phyloP scores from a whole-genome alignment of 2,329 filamentous ascomycete genomes.

The Onygenales sp. region DNA sequence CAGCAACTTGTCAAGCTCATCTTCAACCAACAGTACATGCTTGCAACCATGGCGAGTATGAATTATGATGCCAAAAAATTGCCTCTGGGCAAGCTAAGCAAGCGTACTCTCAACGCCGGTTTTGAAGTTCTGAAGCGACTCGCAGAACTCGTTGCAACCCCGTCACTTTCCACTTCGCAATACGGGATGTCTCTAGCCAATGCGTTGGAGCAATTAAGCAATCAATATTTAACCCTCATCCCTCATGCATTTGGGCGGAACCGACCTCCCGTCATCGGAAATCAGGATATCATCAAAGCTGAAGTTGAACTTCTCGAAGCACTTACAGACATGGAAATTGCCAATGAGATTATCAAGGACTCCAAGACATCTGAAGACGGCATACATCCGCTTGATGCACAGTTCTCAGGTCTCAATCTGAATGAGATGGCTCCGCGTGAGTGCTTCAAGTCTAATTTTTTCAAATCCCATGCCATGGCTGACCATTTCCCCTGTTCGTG shows the following conservation, averaged over 20 bases:
- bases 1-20: slow-evolving; percentile 69
- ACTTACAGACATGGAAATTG: slow-evolving; percentile 76
- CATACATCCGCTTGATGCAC: slow-evolving; percentile 59
- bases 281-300: slow-evolving; percentile 51
- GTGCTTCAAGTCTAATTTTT: slow-evolving; percentile 7
- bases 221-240: slow-evolving; percentile 71
- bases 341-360: slow-evolving; percentile 66
- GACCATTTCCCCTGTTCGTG: background rate
- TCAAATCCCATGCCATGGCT: background rate
- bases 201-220: slow-evolving; percentile 58
- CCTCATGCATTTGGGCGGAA: slow-evolving; percentile 71
- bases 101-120: slow-evolving; percentile 62
- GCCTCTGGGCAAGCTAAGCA: slow-evolving; percentile 75
- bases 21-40: slow-evolving; percentile 68
- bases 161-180: slow-evolving; percentile 30
- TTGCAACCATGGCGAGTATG: slow-evolving; percentile 39
- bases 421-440: slow-evolving; percentile 61
- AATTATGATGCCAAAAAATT: slow-evolving; percentile 53
- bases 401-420: slow-evolving; percentile 62
- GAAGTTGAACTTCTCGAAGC: slow-evolving; percentile 75
- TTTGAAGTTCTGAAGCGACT: slow-evolving; percentile 71
- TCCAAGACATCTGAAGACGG: slow-evolving; percentile 40
- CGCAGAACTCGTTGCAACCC: slow-evolving; percentile 53
- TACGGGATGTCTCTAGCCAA: slow-evolving; percentile 24
- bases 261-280: slow-evolving; percentile 58